phyloP scores from a whole-genome alignment of 1,284 basidiomycete genomes.

The Albatrellus sp. region DNA sequence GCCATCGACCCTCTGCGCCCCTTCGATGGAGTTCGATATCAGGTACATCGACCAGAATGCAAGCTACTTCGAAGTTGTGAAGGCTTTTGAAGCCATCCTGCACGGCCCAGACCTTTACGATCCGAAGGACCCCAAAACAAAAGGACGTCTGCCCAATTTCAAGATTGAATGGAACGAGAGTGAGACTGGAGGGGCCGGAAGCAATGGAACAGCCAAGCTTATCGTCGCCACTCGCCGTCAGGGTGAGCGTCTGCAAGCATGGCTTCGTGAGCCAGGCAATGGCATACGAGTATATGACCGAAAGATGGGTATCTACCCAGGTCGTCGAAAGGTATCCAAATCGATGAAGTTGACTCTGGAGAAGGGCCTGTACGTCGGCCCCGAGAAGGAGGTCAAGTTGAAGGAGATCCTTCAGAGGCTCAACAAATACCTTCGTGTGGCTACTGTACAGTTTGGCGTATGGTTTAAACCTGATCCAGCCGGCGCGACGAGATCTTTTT shows the following conservation, averaged over 20 bases:
- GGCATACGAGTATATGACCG: slow-evolving; percentile 2
- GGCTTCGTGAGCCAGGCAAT: slow-evolving; percentile 5
- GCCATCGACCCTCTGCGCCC: neutral
- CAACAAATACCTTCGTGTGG: slow-evolving; percentile 31
- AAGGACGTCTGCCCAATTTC: slow-evolving; percentile 12
- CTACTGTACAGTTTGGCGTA: slow-evolving; percentile 44
- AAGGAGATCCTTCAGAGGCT: slow-evolving; percentile 25
- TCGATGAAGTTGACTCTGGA: slow-evolving; percentile 5
- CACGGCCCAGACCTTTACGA: slow-evolving; percentile 11
- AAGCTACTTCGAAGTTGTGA: slow-evolving; percentile 10
- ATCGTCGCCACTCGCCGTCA: slow-evolving; percentile 4
- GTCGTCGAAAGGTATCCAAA: neutral
- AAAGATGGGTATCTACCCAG: neutral
- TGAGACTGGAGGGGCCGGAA: slow-evolving; percentile 6
- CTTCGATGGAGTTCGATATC: slow-evolving; percentile 12
- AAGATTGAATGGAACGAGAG: slow-evolving; percentile 9
- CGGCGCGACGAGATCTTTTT: slow-evolving; percentile 33
- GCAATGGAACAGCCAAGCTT: slow-evolving; percentile 11
- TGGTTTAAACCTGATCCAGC: slow-evolving; percentile 23
- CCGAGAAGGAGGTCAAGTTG: slow-evolving; percentile 7
- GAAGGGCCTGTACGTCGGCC: slow-evolving; percentile 10
- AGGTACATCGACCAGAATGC: slow-evolving; percentile 7
- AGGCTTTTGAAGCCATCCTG: slow-evolving; percentile 10
- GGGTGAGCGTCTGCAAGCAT: slow-evolving; percentile 6
- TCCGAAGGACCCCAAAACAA: slow-evolving; percentile 1